Evolutionary conservation across 2,329 filamentous ascomycete genomes (phyloP).

Genomic region (Aspergillus intermedius): DNA sequence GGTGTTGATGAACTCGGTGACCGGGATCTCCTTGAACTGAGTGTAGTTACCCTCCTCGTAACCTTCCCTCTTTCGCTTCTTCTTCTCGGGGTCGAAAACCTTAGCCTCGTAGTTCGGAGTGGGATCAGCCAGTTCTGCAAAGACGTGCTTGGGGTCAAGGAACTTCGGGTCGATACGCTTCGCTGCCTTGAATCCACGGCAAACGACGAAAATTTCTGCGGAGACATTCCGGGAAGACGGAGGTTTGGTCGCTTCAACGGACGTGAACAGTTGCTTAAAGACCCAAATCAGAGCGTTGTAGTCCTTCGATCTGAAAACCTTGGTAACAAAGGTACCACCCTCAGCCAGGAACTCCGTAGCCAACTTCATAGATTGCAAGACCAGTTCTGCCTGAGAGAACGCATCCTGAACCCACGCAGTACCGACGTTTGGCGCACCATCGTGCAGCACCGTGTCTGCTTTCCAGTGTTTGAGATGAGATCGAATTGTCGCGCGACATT

Average conservation of each 20-base stretch:
- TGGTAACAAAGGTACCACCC: conserved; percentile 91
- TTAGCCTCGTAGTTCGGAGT: conserved; percentile 95
- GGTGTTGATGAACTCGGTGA: conserved; percentile 90
- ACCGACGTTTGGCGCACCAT: conserved; percentile 96
- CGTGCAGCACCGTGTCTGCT: conserved; percentile 89
- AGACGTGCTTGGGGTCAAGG: conserved; percentile 80
- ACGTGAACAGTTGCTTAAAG: conserved; percentile 90
- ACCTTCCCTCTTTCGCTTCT: conserved; percentile 95
- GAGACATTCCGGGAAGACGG: conserved; percentile 93
- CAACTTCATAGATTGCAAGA: conserved; percentile 82
- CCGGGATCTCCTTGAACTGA: conserved; percentile 81
- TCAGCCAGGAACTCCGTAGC: conserved; percentile 88
- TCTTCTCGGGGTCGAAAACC: conserved; percentile 94
- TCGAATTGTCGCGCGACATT: conserved; percentile 83
- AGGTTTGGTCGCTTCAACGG: conserved; percentile 95
- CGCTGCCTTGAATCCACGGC: conserved; percentile 88
- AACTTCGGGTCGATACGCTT: conserved; percentile 90
- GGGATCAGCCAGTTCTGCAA: conserved; percentile 79
- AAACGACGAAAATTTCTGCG: conserved; percentile 97
- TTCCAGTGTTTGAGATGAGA: conserved; percentile 93
- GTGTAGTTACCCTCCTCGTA: conserved; percentile 95
- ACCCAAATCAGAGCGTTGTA: conserved; percentile 96
- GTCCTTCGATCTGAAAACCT: conserved; percentile 95
- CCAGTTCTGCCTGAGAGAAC: conserved; percentile 92
- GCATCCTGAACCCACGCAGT: conserved; percentile 97